Evolutionary conservation across 257 asterid genomes (phyloP).

Genomic region (Scutellaria minor): DNA sequence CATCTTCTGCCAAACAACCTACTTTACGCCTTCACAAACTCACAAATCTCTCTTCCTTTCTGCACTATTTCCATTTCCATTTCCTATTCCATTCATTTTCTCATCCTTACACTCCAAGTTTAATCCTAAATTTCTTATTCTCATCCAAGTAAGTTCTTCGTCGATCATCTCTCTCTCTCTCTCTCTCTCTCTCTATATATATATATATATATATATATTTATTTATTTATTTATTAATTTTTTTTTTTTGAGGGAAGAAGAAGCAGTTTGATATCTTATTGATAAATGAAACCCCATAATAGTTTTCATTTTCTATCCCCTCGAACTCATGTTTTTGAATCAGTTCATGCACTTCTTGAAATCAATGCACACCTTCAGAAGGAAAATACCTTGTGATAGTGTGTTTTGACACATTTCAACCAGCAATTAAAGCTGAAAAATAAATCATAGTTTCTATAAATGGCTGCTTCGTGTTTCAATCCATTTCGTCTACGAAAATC

Average conservation of each 20-base stretch:
- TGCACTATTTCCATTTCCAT: constrained; percentile 21
- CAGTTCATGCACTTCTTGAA: constrained; percentile 88
- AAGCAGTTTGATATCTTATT: not conserved
- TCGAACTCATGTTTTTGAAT: constrained; percentile 65
- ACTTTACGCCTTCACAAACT: constrained; percentile 41
- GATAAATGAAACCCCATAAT: constrained; percentile 52
- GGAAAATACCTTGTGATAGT: constrained; percentile 49
- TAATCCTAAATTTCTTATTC: constrained; percentile 23
- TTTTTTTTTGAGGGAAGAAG: too few relatives aligned
- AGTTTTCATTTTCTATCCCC: not conserved
- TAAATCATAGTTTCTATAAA: not conserved
- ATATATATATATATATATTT: too few relatives aligned
- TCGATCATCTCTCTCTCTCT: not conserved
- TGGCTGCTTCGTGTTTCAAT: constrained; percentile 78
- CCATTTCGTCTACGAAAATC: constrained; percentile 63
- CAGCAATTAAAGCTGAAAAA: not conserved
- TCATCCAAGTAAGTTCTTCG: constrained; percentile 2
- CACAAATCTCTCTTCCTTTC: constrained; percentile 40
- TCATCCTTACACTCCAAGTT: constrained; percentile 20
- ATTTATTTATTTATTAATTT: too few relatives aligned
- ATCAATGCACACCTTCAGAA: constrained; percentile 78
- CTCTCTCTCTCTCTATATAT: too few relatives aligned
- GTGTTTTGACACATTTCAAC: constrained; percentile 21
- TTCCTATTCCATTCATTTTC: not conserved
- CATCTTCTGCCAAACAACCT: constrained; percentile 43